A percentile compares a stretch with the other conserved stretches of the same genome.
These are phyloP conservation scores for Jaapia argillacea DNA, from an alignment of 768 basidiomycete genomes.

Conservation along the genomic window DNA sequence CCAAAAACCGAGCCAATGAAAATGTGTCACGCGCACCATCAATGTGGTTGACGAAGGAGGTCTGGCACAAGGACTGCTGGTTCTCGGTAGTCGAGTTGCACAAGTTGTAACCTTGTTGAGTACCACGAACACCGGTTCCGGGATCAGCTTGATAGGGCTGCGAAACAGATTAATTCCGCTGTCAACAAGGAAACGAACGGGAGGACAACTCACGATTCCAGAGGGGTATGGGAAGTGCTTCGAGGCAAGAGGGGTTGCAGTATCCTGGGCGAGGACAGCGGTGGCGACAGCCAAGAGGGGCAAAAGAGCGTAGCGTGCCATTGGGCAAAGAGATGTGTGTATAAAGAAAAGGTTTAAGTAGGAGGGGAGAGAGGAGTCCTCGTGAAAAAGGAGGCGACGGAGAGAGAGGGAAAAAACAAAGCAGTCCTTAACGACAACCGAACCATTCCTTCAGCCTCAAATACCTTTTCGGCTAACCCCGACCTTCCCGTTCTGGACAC, in stretches of 20 bases:
- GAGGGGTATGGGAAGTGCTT: conserved; percentile 15
- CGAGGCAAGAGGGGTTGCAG: conserved; percentile 18
- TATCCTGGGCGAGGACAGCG: conserved; percentile 7
- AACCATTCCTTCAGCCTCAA: too few species aligned
- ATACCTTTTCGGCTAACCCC: too few species aligned
- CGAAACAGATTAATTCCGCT: not conserved
- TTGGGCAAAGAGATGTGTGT: conserved; percentile 9
- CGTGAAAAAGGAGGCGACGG: conserved; percentile 5
- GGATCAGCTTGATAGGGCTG: conserved; percentile 45
- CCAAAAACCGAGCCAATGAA: not conserved
- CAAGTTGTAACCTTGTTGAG: conserved; percentile 54
- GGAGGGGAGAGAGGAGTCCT: conserved; percentile 7
- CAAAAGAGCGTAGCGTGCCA: conserved; percentile 26
- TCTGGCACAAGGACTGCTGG: conserved; percentile 61
- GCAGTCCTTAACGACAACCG: too few species aligned
- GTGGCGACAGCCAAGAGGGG: conserved; percentile 20
- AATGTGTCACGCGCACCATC: conserved; percentile 20
- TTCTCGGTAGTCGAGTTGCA: conserved; percentile 61
- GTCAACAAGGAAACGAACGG: not conserved
- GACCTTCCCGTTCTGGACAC: too few species aligned
- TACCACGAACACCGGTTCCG: conserved; percentile 34
- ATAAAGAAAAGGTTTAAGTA: conserved; percentile 1
- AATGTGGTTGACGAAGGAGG: conserved; percentile 51
- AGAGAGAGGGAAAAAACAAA: too few species aligned
- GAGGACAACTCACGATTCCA: conserved; percentile 11